Conservation (phyloP, 192 early-diverging fungal species). For the Backusella luteola region DNA sequence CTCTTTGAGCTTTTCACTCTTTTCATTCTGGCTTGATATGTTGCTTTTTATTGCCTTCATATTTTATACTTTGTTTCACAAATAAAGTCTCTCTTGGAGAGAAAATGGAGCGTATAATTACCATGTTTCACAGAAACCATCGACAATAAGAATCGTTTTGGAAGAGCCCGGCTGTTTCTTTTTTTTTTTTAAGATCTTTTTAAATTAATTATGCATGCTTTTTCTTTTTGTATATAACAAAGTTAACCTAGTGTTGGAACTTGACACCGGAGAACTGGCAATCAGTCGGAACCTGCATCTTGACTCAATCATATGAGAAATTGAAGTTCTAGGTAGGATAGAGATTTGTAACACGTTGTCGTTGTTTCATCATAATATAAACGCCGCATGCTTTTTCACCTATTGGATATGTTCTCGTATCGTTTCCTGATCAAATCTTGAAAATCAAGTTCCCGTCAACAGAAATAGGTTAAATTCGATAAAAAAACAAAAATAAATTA, state of each 20-base stretch:
- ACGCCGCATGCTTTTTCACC: background rate
- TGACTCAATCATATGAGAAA: background rate
- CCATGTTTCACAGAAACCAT: background rate
- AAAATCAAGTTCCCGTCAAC: background rate
- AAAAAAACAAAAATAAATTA: background rate
- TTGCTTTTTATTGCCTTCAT: background rate
- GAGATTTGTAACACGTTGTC: background rate
- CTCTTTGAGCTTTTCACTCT: background rate
- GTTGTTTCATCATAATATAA: constrained; percentile 2
- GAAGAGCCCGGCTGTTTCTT: background rate
- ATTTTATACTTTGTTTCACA: background rate
- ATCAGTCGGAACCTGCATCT: background rate
- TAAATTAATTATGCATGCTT: background rate
- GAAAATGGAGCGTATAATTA: background rate
- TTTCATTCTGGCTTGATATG: constrained; percentile 1
- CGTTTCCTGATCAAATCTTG: background rate
- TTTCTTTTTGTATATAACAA: background rate
- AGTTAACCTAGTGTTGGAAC: background rate
- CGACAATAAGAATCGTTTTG: background rate
- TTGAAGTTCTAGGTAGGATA: background rate
- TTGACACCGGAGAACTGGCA: background rate
- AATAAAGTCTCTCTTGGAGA: background rate
- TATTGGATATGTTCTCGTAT: background rate
- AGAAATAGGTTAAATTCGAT: constrained; percentile 6
- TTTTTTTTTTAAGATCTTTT: background rate